Evolutionary conservation across 768 basidiomycete genomes (phyloP).

Genomic region (Suillus luteus): DNA sequence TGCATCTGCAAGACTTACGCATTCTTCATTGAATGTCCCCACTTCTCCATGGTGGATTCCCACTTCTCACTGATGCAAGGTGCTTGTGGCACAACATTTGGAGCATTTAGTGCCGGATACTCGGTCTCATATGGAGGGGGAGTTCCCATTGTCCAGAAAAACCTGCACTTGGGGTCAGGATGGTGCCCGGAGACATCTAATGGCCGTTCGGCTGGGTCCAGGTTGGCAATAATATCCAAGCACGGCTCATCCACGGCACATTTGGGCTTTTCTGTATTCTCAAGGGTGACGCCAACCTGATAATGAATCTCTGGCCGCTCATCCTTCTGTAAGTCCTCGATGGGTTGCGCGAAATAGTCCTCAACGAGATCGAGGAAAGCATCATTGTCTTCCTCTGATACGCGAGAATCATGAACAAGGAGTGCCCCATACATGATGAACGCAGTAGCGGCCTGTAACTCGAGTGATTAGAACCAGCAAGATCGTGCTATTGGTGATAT

Average conservation of each 20-base stretch:
- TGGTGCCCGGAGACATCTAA: conserved; percentile 78
- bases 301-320: conserved; percentile 85
- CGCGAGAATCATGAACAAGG: conserved; percentile 81
- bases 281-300: conserved; percentile 94
- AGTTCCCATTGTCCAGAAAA: conserved; percentile 85
- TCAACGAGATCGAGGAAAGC: conserved; percentile 88
- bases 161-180: conserved; percentile 94
- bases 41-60: conserved; percentile 75
- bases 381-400: conserved; percentile 78
- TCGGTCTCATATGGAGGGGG: conserved; percentile 75
- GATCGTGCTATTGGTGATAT: conserved; percentile 5
- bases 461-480: conserved; percentile 3
- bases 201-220: conserved; percentile 81
- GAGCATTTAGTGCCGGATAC: conserved; percentile 76
- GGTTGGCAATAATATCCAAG: conserved; percentile 69
- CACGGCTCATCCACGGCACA: conserved; percentile 86
- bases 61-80: conserved; percentile 60
- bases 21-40: conserved; percentile 87
- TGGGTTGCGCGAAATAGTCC: conserved; percentile 86
- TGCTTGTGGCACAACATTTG: conserved; percentile 79
- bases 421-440: conserved; percentile 86
- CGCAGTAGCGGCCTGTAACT: conserved; percentile 72
- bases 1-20: conserved; percentile 54
- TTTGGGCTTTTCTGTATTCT: conserved; percentile 92
- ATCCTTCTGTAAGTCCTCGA: conserved; percentile 64